A percentile compares a stretch with the other conserved stretches of the same genome.
phyloP scores from a whole-genome alignment of 2,329 filamentous ascomycete species.

The Exophiala calicioides region DNA sequence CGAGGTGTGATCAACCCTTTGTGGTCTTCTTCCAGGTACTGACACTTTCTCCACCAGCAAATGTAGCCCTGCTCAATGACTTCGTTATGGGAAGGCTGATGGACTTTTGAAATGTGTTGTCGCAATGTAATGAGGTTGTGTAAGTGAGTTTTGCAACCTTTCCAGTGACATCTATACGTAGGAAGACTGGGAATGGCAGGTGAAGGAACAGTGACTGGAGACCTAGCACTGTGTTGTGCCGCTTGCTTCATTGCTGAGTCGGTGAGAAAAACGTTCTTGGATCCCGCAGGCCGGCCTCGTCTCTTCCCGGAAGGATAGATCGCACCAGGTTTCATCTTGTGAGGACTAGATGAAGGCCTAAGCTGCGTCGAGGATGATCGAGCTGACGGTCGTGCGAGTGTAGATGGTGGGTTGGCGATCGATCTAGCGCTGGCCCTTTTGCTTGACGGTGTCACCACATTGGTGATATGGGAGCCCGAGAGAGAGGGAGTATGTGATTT shows the following conservation, averaged over 20 bases:
- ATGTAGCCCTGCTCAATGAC: constrained; percentile 17
- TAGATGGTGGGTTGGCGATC: not conserved
- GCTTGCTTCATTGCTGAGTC: constrained; percentile 8
- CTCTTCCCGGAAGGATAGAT: constrained; percentile 21
- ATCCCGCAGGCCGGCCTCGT: constrained; percentile 35
- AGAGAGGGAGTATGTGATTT: too few relatives aligned
- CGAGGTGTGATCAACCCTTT: constrained; percentile 29
- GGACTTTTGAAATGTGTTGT: constrained; percentile 60
- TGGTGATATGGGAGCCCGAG: too few relatives aligned
- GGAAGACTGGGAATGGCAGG: constrained; percentile 17
- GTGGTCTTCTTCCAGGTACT: constrained; percentile 30
- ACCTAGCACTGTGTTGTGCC: constrained; percentile 1
- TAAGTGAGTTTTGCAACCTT: constrained; percentile 57
- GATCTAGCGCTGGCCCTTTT: constrained; percentile 5
- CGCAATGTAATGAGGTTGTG: constrained; percentile 63
- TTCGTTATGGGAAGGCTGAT: constrained; percentile 39
- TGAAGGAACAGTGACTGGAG: constrained; percentile 11
- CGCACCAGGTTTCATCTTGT: constrained; percentile 6
- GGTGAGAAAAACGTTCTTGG: constrained; percentile 33
- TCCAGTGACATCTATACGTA: constrained; percentile 59
- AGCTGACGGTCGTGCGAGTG: constrained; percentile 1
- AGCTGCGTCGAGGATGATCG: constrained; percentile 14
- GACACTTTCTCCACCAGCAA: constrained; percentile 40
- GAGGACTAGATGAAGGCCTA: not conserved
- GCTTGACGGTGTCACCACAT: constrained; percentile 7